Base-by-base conservation (phyloP, 257 asterid species). In the Solanum lycopersicoides region DNA sequence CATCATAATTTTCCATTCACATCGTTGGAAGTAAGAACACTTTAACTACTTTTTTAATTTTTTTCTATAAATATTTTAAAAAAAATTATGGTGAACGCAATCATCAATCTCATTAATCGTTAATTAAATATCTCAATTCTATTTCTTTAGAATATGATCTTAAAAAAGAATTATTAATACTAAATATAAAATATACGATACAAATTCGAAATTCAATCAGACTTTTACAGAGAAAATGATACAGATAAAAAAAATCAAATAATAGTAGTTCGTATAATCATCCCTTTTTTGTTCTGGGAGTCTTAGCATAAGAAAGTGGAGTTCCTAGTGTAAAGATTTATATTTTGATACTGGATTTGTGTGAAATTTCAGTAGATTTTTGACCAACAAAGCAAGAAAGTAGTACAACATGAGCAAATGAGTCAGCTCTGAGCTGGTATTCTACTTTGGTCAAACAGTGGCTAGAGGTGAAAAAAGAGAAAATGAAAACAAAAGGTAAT, bases 161-260 rank as follows among this genome's bases (percentile, higher is more conserved):
- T 3, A n/a, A n/a, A 4, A 0, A 0, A 59, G 28, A 8, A n/a
- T 23, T 60, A 21, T 9, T 60, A 21, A 1, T 0, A 10, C 6
- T 10, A 11, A 63, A 63, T 63, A 63, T 63, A 0, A 50, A 50
- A 14, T 3, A 5, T 15, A 0, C 8, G 0, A 14, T 6, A 14
- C 8, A 15, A 50, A 50, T 4, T 50, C 1, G 2, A 50, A 15
- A 50, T 5, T 14, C 6, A 47, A 15, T 50, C 21, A 1, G 3
- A 14, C 8, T 37, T 37, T 37, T 37, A 37, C 0, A 37, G 5
- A 5, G 3, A 15, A 2, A 0, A 1, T 2, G 3, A 4, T 2
- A 15, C 2, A 35, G 5, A 35, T 35, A 5, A 35, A 35, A 15
- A 50, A 21, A 74, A 41, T 6, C 10, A 45, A 7, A 79, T 45